Evolutionary conservation across 2,329 filamentous ascomycete species (phyloP).

Genomic region (Talaromyces sp.): DNA sequence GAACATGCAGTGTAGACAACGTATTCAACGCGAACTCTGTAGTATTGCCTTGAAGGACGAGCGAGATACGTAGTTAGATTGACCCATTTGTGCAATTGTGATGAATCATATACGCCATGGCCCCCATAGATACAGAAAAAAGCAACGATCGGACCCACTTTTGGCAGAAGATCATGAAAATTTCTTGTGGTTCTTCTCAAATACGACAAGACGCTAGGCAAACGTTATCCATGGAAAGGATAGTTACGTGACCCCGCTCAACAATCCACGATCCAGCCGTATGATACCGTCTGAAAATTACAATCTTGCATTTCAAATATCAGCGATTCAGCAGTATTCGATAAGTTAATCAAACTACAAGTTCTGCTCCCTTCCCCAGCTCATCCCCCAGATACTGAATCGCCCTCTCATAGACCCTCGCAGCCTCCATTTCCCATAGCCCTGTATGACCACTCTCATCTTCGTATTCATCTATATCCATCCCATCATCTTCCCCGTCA

Average conservation of each 20-base stretch:
- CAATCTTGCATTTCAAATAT: neutral
- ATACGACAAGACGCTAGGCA: constrained; percentile 1
- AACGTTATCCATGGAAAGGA: constrained; percentile 6
- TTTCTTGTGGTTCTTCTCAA: neutral
- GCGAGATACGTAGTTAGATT: neutral
- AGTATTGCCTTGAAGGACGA: neutral
- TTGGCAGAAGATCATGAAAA: neutral
- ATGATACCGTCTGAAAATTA: neutral
- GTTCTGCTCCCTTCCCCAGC: constrained; percentile 44
- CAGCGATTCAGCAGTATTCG: no score
- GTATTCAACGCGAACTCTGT: neutral
- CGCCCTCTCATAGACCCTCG: constrained; percentile 72
- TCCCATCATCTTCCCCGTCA: constrained; percentile 44
- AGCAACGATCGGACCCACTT: neutral
- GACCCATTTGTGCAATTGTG: no score
- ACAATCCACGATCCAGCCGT: constrained; percentile 1
- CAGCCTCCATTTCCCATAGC: constrained; percentile 62
- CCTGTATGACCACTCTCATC: constrained; percentile 20
- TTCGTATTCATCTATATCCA: constrained; percentile 15
- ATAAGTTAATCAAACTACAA: constrained; percentile 18
- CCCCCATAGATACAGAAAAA: no score
- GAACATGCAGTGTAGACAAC: constrained; percentile 1
- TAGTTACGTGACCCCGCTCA: constrained; percentile 1
- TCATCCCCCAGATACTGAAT: constrained; percentile 67
- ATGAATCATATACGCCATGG: no score